These are phyloP conservation scores for Corymbia citriodora DNA, from an alignment of 441 rosid genomes.

Conservation along the genomic window DNA sequence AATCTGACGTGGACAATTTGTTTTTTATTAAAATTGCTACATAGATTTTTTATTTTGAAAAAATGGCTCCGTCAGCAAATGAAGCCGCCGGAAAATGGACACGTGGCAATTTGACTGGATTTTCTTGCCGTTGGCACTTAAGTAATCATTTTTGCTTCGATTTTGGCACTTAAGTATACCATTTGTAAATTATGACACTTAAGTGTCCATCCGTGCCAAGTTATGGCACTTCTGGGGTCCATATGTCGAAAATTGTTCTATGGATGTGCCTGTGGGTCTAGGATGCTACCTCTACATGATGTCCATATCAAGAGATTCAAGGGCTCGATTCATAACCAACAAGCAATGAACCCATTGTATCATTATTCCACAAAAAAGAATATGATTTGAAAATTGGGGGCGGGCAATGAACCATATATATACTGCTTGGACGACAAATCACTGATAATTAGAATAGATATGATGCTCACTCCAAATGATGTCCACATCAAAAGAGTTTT, in stretches of 20 bases:
- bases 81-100: too few species aligned
- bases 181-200: too few species aligned
- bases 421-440: neutral
- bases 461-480: neutral
- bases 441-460: neutral
- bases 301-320: neutral
- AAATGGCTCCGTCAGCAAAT: too few species aligned
- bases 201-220: too few species aligned
- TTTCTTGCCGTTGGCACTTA: too few species aligned
- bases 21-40: too few species aligned
- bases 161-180: too few species aligned
- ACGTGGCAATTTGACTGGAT: too few species aligned
- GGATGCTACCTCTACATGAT: neutral
- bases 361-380: neutral
- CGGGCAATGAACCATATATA: neutral
- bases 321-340: neutral
- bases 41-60: too few species aligned
- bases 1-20: too few species aligned
- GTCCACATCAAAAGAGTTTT: neutral
- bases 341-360: neutral
- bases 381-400: neutral
- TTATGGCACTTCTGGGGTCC: too few species aligned
- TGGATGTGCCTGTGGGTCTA: neutral
- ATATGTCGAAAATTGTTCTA: neutral
- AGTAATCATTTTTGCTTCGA: too few species aligned